Base-by-base conservation (phyloP, 1,284 basidiomycete species). In the Ustilago loliicola region DNA sequence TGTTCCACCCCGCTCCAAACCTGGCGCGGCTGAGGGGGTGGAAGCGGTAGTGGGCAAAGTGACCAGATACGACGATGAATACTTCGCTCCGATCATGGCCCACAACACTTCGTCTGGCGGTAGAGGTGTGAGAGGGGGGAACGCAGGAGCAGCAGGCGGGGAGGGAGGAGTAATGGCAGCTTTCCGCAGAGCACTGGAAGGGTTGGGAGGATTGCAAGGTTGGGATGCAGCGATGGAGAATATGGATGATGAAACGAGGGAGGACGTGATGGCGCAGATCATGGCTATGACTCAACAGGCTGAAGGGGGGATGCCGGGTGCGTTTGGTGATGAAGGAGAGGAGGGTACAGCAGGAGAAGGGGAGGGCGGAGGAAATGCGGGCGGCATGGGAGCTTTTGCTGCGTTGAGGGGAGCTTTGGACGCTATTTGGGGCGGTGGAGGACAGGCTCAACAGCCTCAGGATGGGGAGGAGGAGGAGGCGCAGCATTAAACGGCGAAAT, bases 51-150 rank as follows among this genome's bases (percentile, higher is more conserved):
- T 60, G n/a, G 34, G 48, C 3, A 42, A 13, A 2, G 71, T 71
- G 23, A 80, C 83, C 25, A 50, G 80, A n/a, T 83, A 81, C 53
- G 80, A 83, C 63, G 81, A 85, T 34, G 77, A 51, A 23, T 85
- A 85, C 68, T 84, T 79, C 74, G 77, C 66, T n/a, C 69, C 71
- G 0, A 40, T 84, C 32, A 40, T 73, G 30, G 30, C 45, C 1
- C 52, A 59, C 5, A 40, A 47, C 3, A 21, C 57, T 19, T 57
- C 54, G 3, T 34, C 36, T 15, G 55, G 59, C 10, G 32, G 47
- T 15, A 32, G 47, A 30, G 47, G 59, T 17, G 19, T 62, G 47
- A 45, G 52, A 6, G 45, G 47, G 19, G 45, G 47, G 19, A 29
- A 34, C 5, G 21, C 66, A 38, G 53, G 52, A 1, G 45, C 17